Conservation (phyloP, 2,329 filamentous ascomycete genomes). For the Fusarium palustre region DNA sequence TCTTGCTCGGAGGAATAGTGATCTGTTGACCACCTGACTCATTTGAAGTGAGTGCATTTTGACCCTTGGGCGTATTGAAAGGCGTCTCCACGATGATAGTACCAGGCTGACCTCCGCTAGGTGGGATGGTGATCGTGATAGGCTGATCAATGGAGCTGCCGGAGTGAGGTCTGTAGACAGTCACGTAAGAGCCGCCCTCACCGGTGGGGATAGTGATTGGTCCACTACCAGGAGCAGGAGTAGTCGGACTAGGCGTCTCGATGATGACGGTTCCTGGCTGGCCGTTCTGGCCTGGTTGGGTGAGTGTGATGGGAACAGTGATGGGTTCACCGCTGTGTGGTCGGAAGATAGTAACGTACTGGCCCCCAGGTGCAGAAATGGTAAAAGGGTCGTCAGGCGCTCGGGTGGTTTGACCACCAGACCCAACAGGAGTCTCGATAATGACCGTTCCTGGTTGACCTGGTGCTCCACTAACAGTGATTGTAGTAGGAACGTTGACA, state of each 20-base stretch:
- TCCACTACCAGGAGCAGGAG: slow-evolving; percentile 14
- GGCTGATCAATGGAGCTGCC: slow-evolving; percentile 18
- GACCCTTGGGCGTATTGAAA: slow-evolving; percentile 23
- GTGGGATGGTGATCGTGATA: slow-evolving; percentile 19
- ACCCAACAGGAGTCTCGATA: slow-evolving; percentile 28
- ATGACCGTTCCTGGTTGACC: slow-evolving; percentile 34
- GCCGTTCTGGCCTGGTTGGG: slow-evolving; percentile 20
- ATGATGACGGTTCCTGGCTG: slow-evolving; percentile 33
- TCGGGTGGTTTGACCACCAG: slow-evolving; percentile 14
- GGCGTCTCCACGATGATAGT: slow-evolving; percentile 36
- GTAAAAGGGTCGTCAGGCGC: slow-evolving; percentile 22
- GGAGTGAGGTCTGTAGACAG: slow-evolving; percentile 29
- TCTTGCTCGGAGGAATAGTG: slow-evolving; percentile 31
- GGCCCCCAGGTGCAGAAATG: slow-evolving; percentile 14
- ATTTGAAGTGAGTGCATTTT: slow-evolving; percentile 20
- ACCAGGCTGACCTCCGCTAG: slow-evolving; percentile 16
- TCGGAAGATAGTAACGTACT: slow-evolving; percentile 28
- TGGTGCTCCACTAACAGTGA: slow-evolving; percentile 23
- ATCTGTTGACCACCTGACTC: slow-evolving; percentile 13
- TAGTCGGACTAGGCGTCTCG: slow-evolving; percentile 28
- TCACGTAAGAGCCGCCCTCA: slow-evolving; percentile 18
- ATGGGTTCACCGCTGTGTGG: slow-evolving; percentile 37
- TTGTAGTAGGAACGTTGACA: slow-evolving; percentile 22
- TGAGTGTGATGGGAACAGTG: slow-evolving; percentile 31
- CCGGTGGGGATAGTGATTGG: slow-evolving; percentile 30